These are phyloP conservation scores for Exophiala bonariae DNA, from an alignment of 2,329 filamentous ascomycete genomes.

Conservation along the genomic window DNA sequence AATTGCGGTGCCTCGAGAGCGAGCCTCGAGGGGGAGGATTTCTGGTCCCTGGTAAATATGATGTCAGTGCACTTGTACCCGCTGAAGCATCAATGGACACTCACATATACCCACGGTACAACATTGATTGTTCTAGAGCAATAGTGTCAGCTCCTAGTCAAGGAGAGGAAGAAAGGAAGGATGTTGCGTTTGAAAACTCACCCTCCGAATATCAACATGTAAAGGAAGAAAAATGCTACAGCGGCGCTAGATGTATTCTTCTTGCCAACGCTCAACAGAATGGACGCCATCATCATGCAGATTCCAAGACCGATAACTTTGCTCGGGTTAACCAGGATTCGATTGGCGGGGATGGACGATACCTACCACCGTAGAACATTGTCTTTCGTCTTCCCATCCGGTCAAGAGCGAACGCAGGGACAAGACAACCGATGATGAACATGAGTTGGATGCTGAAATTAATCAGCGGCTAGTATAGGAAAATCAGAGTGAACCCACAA, in stretches of 20 bases:
- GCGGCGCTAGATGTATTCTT: conserved; percentile 47
- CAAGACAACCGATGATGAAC: conserved; percentile 44
- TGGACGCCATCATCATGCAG: conserved; percentile 43
- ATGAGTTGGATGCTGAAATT: conserved; percentile 34
- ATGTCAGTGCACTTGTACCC: not conserved
- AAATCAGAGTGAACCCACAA: conserved; percentile 27
- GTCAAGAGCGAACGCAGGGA: conserved; percentile 49
- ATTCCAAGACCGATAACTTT: conserved; percentile 33
- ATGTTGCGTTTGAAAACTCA: too few species aligned
- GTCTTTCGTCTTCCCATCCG: conserved; percentile 39
- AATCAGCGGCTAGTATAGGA: not conserved
- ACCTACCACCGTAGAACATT: conserved; percentile 36
- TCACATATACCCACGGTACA: conserved; percentile 50
- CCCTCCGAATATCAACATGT: conserved; percentile 43
- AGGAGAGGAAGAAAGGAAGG: too few species aligned
- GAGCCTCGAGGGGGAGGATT: conserved; percentile 51
- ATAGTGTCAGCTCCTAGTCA: not conserved
- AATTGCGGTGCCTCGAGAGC: conserved; percentile 52
- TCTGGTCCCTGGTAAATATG: conserved; percentile 41
- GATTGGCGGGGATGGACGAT: not conserved
- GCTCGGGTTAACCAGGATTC: not conserved
- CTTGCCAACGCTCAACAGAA: conserved; percentile 40
- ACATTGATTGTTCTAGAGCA: conserved; percentile 45
- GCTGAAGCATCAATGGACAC: not conserved
- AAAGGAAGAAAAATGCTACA: conserved; percentile 52